Evolutionary conservation across 2,329 filamentous ascomycete genomes (phyloP).

Genomic region (Hypoxylon sp.): DNA sequence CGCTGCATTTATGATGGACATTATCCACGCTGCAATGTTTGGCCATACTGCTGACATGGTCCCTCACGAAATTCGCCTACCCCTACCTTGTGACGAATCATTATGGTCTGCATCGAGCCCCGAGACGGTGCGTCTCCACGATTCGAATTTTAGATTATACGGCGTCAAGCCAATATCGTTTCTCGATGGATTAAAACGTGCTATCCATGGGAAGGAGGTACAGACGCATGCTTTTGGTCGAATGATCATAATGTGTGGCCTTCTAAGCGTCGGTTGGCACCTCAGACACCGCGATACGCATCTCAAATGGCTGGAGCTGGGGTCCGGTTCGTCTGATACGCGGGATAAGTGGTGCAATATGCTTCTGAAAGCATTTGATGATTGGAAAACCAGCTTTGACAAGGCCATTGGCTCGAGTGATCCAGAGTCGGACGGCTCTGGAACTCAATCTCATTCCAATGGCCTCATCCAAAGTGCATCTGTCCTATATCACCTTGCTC

Average conservation of each 20-base stretch:
- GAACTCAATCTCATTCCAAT: constrained; percentile 69
- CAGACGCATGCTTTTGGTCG: constrained; percentile 90
- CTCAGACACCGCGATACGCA: constrained; percentile 90
- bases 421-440: constrained; percentile 55
- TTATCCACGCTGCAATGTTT: constrained; percentile 92
- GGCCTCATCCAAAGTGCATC: constrained; percentile 83
- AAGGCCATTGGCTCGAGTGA: constrained; percentile 67
- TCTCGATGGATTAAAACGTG: constrained; percentile 86
- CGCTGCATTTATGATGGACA: constrained; percentile 90
- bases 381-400: constrained; percentile 90
- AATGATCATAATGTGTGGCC: constrained; percentile 89
- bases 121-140: constrained; percentile 81
- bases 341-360: constrained; percentile 85
- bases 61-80: constrained; percentile 88
- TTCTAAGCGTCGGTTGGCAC: constrained; percentile 94
- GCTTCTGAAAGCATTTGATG: constrained; percentile 84
- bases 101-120: constrained; percentile 87
- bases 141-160: constrained; percentile 82
- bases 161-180: constrained; percentile 86
- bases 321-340: constrained; percentile 69
- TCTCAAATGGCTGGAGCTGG: constrained; percentile 82
- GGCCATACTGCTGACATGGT: constrained; percentile 93
- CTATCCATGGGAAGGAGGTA: constrained; percentile 84
- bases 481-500: constrained; percentile 87
- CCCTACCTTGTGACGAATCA: constrained; percentile 88